Percentiles rank a stretch among this genome's conserved stretches.
Conservation (phyloP, 2,329 filamentous ascomycete genomes). For the Trichoderma polysporum region DNA sequence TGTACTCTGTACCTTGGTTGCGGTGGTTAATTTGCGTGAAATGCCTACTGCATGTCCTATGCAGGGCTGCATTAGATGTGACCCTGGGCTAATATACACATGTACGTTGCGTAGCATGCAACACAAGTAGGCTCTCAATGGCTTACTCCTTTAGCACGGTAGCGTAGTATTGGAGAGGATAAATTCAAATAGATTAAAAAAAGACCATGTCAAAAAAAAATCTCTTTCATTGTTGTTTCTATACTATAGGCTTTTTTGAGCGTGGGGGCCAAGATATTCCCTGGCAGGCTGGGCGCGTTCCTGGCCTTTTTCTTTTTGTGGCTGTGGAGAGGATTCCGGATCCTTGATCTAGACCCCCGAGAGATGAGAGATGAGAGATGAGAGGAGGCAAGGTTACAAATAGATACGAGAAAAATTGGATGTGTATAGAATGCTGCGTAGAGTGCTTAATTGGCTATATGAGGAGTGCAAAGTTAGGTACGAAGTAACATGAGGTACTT, state of each 20-base stretch:
- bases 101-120: background rate
- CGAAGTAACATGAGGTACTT: too few species aligned
- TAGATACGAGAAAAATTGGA: background rate
- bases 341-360: background rate
- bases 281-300: background rate
- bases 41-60: background rate
- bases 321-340: background rate
- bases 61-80: background rate
- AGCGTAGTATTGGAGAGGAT: background rate
- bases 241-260: background rate
- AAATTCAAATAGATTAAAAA: conserved; percentile 6
- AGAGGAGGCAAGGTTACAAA: background rate
- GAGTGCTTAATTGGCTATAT: background rate
- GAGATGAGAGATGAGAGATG: background rate
- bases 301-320: background rate
- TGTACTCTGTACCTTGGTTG: background rate
- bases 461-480: background rate
- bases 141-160: background rate
- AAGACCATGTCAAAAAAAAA: background rate
- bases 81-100: background rate
- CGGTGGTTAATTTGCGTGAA: background rate
- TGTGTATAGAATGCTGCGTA: background rate
- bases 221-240: background rate
- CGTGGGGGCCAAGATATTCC: conserved; percentile 6
- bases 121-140: background rate